Evolutionary conservation across 2,329 filamentous ascomycete genomes (phyloP).

Genomic region (Epichloe brachyelytri): DNA sequence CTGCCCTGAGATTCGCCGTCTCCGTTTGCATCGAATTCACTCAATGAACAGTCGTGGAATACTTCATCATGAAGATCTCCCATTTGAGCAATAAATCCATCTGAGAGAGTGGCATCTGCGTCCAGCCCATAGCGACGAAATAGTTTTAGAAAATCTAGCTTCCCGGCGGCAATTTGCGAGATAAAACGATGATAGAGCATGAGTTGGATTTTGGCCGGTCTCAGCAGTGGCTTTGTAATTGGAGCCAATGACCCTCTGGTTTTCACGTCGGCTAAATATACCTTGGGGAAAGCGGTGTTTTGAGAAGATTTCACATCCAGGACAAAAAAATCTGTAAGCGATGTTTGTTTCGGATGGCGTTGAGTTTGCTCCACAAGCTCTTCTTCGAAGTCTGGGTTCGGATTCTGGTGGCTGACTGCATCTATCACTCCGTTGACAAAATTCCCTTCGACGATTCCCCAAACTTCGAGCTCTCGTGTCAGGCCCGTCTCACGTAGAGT

Average conservation of each 20-base stretch:
- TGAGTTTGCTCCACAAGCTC: conserved; percentile 29
- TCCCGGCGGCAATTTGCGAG: conserved; percentile 58
- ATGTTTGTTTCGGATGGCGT: conserved; percentile 19
- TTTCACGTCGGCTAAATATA: conserved; percentile 84
- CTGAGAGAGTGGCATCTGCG: conserved; percentile 54
- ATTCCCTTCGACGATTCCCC: conserved; percentile 72
- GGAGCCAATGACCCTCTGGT: conserved; percentile 59
- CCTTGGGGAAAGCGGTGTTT: conserved; percentile 13
- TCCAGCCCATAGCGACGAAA: conserved; percentile 61
- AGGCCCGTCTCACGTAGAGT: conserved; percentile 57
- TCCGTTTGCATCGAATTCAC: conserved; percentile 8
- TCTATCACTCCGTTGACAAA: conserved; percentile 87
- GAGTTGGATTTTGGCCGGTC: conserved; percentile 73
- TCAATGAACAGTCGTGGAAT: conserved; percentile 39
- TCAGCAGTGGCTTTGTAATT: conserved; percentile 50
- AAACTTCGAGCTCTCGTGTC: conserved; percentile 69
- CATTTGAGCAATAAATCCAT: conserved; percentile 66
- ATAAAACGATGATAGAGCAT: conserved; percentile 83
- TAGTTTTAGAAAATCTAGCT: conserved; percentile 55
- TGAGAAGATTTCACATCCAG: conserved; percentile 8
- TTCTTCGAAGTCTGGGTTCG: conserved; percentile 57
- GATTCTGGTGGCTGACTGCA: conserved; percentile 64
- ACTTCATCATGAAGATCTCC: conserved; percentile 53
- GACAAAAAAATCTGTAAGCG: conserved; percentile 29
- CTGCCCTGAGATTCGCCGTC: neutral